Evolutionary conservation across 768 basidiomycete species (phyloP), one percentile per base, ranked within the genome.

Genomic region (Russula emetica): DNA sequence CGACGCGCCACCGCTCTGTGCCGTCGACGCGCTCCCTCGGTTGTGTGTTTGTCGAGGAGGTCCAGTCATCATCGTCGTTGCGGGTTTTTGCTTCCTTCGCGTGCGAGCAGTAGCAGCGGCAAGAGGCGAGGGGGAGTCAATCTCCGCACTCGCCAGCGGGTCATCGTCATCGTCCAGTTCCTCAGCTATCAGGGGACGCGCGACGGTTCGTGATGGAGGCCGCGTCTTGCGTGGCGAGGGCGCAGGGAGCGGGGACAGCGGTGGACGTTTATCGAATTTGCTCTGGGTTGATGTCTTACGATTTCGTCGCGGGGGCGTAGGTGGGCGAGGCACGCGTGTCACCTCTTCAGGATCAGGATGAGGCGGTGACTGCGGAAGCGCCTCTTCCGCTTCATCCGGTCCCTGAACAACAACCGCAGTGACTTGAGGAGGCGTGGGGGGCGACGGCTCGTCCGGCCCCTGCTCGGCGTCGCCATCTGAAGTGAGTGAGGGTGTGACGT

Each of bases 231-330:
- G 79, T 1, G 87, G 85, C 2, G 78, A 74, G 11, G 74, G 73
- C 8, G 71, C 64, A 14, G 85, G 85, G 69, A 91, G 74, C 1
- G 89, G 90, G 2, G 87, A 89, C 24, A 77, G 78, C 0, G 88
- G 88, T 0, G 78, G 79, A 1, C 89, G 85, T 64, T 78, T 83
- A 45, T 82, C 78, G 68, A 90, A 86, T 5, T 83, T 30, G 68
- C 80, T 55, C 18, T n/a, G 45, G 0, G 38, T 20, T 36, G 58
- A 28, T 24, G 34, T 55, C 32, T 30, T 59, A 16, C 14, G 55
- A 42, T 32, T 53, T 45, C 47, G 50, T 30, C 60, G 55, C 0
- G 58, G 66, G 3, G 44, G 55, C 1, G 61, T 67, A 6, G 58
- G 66, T 2, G 55, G 61, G 1, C 20, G 55, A 45, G 59, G 64